Evolutionary conservation across 805 yeast species (phyloP).

Genomic region (Nakazawaea sp.): DNA sequence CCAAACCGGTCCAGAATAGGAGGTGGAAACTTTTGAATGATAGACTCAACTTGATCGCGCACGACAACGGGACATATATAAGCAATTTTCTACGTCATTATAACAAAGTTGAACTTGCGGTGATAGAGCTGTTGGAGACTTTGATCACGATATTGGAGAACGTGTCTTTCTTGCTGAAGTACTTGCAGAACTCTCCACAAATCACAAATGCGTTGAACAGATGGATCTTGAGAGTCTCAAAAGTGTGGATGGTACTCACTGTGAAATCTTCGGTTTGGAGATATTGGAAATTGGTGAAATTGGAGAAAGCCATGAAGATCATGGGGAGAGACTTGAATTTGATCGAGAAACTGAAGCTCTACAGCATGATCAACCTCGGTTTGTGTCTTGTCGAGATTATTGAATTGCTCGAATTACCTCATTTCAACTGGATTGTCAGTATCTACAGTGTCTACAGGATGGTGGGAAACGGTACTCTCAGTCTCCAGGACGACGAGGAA

Average conservation of each 20-base stretch:
- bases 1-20: too few species aligned
- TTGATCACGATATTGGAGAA: conserved; percentile 9
- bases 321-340: neutral
- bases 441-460: conserved; percentile 9
- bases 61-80: neutral
- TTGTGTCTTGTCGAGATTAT: conserved; percentile 9
- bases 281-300: conserved; percentile 9
- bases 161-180: conserved; percentile 2
- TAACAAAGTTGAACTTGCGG: conserved; percentile 30
- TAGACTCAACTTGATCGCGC: neutral
- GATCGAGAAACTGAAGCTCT: conserved; percentile 6
- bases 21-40: too few species aligned
- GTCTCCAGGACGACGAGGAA: conserved; percentile 8
- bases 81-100: conserved; percentile 54
- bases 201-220: neutral
- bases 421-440: conserved; percentile 5
- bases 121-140: conserved; percentile 6
- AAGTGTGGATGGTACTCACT: conserved; percentile 9
- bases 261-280: conserved; percentile 7
- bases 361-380: conserved; percentile 8
- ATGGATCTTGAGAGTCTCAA: conserved; percentile 4
- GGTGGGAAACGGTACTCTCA: conserved; percentile 9
- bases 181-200: conserved; percentile 1
- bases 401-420: conserved; percentile 6
- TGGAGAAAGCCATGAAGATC: conserved; percentile 1